Conservation (phyloP, 306 rosid genomes). For the Quercus agrifolia region DNA sequence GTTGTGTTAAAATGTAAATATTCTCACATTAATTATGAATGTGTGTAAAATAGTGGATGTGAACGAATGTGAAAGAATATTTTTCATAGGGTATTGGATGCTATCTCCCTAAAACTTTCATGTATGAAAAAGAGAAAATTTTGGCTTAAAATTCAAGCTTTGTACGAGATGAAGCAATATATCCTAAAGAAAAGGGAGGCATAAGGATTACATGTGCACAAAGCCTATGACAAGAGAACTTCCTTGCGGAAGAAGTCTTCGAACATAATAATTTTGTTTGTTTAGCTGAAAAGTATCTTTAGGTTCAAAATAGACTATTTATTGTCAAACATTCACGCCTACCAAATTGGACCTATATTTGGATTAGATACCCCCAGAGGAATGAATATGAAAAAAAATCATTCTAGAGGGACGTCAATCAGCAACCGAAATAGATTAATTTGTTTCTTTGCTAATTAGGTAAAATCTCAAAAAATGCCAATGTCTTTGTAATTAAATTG, state of each 20-base stretch:
- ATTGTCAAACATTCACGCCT: background rate
- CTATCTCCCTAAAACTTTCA: background rate
- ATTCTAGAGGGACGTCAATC: background rate
- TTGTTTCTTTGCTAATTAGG: too few relatives aligned
- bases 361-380: background rate
- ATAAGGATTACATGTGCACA: background rate
- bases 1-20: too few relatives aligned
- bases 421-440: too few relatives aligned
- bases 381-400: background rate
- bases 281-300: background rate
- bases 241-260: background rate
- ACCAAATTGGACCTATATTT: background rate
- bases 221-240: background rate
- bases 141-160: background rate
- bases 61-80: too few relatives aligned
- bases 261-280: constrained; percentile 2
- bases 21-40: too few relatives aligned
- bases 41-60: too few relatives aligned
- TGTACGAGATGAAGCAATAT: background rate
- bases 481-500: too few relatives aligned
- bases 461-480: too few relatives aligned
- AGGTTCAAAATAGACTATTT: background rate
- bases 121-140: background rate
- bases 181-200: background rate
- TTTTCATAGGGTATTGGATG: too few relatives aligned